Evolutionary conservation across 306 rosid genomes (phyloP).

Genomic region (Cicer yamashitae): DNA sequence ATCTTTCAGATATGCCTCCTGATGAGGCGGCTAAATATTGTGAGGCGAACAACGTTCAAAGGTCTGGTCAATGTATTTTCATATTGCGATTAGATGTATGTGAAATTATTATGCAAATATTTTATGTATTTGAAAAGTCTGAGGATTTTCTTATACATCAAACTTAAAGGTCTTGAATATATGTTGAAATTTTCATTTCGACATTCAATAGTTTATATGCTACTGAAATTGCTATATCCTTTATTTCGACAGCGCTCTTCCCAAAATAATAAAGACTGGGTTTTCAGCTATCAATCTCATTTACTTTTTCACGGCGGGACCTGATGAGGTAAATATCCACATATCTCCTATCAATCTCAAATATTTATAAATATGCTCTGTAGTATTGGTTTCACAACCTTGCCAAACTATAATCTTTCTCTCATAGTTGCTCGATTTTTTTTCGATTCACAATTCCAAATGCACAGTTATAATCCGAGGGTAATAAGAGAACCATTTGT

Average conservation of each 20-base stretch:
- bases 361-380: neutral
- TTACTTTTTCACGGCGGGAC: slow-evolving; percentile 99
- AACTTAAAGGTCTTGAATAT: neutral
- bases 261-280: slow-evolving; percentile 97
- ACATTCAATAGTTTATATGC: slow-evolving; percentile 20
- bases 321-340: slow-evolving; percentile 83
- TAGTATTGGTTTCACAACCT: neutral
- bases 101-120: slow-evolving; percentile 6
- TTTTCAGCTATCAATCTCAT: slow-evolving; percentile 97
- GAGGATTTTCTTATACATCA: slow-evolving; percentile 15
- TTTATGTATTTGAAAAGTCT: slow-evolving; percentile 14
- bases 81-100: slow-evolving; percentile 3
- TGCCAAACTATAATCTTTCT: slow-evolving; percentile 16
- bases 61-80: slow-evolving; percentile 60
- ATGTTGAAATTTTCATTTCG: slow-evolving; percentile 12
- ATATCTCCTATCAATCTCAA: slow-evolving; percentile 5
- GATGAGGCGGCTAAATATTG: slow-evolving; percentile 88
- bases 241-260: slow-evolving; percentile 73
- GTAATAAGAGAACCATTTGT: neutral
- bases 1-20: slow-evolving; percentile 79
- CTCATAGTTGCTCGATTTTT: neutral
- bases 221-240: slow-evolving; percentile 39
- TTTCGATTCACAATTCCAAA: neutral
- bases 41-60: slow-evolving; percentile 84
- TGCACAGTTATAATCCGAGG: neutral